Base-by-base conservation (phyloP, 2,329 filamentous ascomycete species). In the Plectosphaerella cucumerina region DNA sequence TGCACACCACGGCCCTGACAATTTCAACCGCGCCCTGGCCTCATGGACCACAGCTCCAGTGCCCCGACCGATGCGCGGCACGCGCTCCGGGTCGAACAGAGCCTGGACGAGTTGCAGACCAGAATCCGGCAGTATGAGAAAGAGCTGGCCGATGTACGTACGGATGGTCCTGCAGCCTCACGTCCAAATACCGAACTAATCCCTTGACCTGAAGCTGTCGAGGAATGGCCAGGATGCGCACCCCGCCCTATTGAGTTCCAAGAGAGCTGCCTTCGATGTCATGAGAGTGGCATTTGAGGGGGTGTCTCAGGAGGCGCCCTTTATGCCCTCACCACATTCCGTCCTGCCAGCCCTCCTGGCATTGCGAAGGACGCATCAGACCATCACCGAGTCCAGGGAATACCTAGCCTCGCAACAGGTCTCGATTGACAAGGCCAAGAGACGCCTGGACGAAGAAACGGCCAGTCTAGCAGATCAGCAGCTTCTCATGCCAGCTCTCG, bases 331-430 rank as follows among this genome's bases (percentile, higher is more conserved):
- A 21, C 71, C 81, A 10, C 81, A 78, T 47, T 93, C 89, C 18
- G 75, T 85, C 6, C 68, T 94, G 6, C 87, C 89, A 4, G 82
- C 85, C 6, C 73, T 95, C 5, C 65, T 94, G 39, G 88, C 89
- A 6, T 69, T 90, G 49, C 83, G 86, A 48, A 83, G 80, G 59
- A 84, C 86, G 3, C 78, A 85, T 52, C 75, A 79, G 51, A 84
- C 83, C 15, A 79, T 88, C 46, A 67, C 76, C 53, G 84, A 89
- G 58, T 86, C 84, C 17, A 83, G 81, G 57, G 69, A 72, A 18
- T 84, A 84, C 49, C 74, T 89, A 12, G 62, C 65, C 5, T 65
- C 70, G 4, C 76, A 78, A 34, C 65, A 65, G 14, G 52, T 66
- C 6, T 66, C 70, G 2, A 65, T 78, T 5, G 70, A 76, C 44